phyloP scores from a whole-genome alignment of 2,329 filamentous ascomycete species.

The Pseudogymnoascus sp. region DNA sequence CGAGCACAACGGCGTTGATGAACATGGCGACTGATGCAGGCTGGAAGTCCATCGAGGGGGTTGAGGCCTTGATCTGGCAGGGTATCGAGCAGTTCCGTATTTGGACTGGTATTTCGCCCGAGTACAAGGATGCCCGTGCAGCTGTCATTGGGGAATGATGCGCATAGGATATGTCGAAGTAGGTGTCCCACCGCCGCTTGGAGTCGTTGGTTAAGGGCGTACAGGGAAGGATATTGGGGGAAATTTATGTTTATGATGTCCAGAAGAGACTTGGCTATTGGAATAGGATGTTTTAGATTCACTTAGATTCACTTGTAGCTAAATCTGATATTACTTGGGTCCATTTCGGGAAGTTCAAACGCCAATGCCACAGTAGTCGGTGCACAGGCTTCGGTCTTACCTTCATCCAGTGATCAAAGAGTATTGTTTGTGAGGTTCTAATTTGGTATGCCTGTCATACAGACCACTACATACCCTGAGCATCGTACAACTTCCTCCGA shows the following conservation, averaged over 20 bases:
- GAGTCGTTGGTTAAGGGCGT: constrained; percentile 3
- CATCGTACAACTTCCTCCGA: no score
- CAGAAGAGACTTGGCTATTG: not conserved
- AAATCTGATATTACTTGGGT: not conserved
- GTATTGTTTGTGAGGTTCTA: not conserved
- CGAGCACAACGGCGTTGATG: constrained; percentile 70
- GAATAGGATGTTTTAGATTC: not conserved
- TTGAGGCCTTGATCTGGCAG: constrained; percentile 85
- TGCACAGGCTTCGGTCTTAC: not conserved
- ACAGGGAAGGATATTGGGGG: not conserved
- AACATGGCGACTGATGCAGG: constrained; percentile 67
- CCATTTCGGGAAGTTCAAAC: not conserved
- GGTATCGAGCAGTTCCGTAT: constrained; percentile 62
- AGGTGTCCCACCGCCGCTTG: not conserved
- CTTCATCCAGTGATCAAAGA: not conserved
- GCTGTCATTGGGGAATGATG: constrained; percentile 40
- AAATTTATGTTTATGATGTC: not conserved
- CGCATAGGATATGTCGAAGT: not conserved
- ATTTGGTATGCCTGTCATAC: no score
- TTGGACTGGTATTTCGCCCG: constrained; percentile 74
- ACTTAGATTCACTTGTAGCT: not conserved
- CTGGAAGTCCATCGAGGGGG: constrained; percentile 77
- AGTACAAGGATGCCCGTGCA: constrained; percentile 61
- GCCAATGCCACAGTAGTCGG: not conserved
- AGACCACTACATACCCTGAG: no score